Evolutionary conservation across 345 rosid species (phyloP), one percentile per base, ranked within the genome.

Genomic region (Lepidium didymum): DNA sequence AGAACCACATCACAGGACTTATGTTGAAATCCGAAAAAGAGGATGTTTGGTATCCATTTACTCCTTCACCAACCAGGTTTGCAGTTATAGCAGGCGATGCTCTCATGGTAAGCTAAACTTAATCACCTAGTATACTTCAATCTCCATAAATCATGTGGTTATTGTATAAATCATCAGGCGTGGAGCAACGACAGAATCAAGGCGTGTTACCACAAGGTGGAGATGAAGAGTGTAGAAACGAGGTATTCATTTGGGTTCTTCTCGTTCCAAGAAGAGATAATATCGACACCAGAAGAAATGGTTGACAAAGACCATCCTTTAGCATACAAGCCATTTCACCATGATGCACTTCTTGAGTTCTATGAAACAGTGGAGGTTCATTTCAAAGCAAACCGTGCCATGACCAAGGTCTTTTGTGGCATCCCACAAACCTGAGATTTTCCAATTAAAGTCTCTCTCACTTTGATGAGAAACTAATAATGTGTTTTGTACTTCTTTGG

Each of bases 161-260:
- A 49, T 16, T 6, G 7, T 29, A 29, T 29, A 11, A 19, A 60
- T 60, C 47, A 33, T 64, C 14, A 90, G 97, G 97, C 84, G 12
- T 91, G 96, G 97, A 88, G 91, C 75, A 91, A 91, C 42, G 91
- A 84, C 57, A 80, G 85, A 47, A 81, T 91, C 66, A 69, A 64
- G 33, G 36, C 90, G 0, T 73, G 84, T 57, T 80, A 77, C 52
- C 93, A 91, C 37, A 68, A 86, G 69, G 97, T 91, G 6, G 78
- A 72, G 21, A 72, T 85, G 68, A 78, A 68, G 10, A 76, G 84
- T 3, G 68, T 72, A 10, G 84, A 79, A 73, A 63, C 49, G 23
- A 77, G 97, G 68, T 88, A 85, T 25, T 67, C 97, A 1, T 36
- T 85, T 1, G 93, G 88, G 1, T 36, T 81, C 18, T 88, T 88